Percentiles rank a stretch among this genome's conserved stretches.
Evolutionary conservation across 1,284 basidiomycete genomes (phyloP).

Genomic region (Apiotrichum laibachii): DNA sequence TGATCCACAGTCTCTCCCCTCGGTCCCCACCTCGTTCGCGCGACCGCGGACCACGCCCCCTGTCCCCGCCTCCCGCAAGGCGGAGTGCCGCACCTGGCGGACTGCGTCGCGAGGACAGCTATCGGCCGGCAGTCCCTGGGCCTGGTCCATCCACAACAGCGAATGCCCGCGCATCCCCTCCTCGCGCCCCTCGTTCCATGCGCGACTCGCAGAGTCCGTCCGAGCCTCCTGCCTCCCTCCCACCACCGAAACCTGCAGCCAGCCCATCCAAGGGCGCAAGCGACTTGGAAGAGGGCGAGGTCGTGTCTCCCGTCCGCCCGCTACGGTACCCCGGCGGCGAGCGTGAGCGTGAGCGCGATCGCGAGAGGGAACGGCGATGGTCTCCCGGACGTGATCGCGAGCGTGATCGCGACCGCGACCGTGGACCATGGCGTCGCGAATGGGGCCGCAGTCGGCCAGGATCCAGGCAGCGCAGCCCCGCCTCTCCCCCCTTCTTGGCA

Average conservation of each 20-base stretch:
- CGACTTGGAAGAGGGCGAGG: slow-evolving; percentile 48
- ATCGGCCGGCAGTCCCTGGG: slow-evolving; percentile 11
- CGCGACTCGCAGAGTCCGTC: slow-evolving; percentile 30
- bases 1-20: background rate
- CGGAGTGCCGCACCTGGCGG: slow-evolving; percentile 1
- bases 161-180: slow-evolving; percentile 15
- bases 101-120: slow-evolving; percentile 3
- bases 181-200: slow-evolving; percentile 30
- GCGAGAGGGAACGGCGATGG: slow-evolving; percentile 16
- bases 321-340: slow-evolving; percentile 15
- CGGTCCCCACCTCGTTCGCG: slow-evolving; percentile 8
- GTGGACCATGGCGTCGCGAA: slow-evolving; percentile 10
- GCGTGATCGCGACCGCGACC: slow-evolving; percentile 17
- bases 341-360: slow-evolving; percentile 20
- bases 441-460: slow-evolving; percentile 17
- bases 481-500: slow-evolving; percentile 7
- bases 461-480: slow-evolving; percentile 14
- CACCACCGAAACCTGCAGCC: background rate
- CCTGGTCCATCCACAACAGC: slow-evolving; percentile 21
- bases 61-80: slow-evolving; percentile 7
- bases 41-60: slow-evolving; percentile 5
- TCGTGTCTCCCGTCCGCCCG: slow-evolving; percentile 37
- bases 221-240: slow-evolving; percentile 15
- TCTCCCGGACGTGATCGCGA: slow-evolving; percentile 14
- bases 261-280: slow-evolving; percentile 9